Conservation (phyloP, 2,329 filamentous ascomycete genomes). For the Drechslerella dactyloides region DNA sequence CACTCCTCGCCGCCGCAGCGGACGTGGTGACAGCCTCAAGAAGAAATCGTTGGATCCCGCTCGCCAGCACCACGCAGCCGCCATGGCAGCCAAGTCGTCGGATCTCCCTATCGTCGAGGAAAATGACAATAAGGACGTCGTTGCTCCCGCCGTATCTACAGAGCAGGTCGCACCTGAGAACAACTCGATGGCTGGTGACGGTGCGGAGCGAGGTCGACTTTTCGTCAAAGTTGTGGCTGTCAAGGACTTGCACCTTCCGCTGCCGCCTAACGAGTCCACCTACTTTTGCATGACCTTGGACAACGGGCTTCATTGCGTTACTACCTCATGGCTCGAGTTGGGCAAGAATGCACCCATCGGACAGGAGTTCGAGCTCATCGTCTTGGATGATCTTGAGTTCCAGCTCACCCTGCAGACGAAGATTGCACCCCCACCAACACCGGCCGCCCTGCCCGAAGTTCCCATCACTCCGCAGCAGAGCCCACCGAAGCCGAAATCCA, state of each 20-base stretch:
- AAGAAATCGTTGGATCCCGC: slow-evolving; percentile 57
- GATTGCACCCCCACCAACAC: slow-evolving; percentile 76
- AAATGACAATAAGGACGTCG: slow-evolving; percentile 65
- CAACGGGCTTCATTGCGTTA: slow-evolving; percentile 96
- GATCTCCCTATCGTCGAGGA: slow-evolving; percentile 71
- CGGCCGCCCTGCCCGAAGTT: slow-evolving; percentile 54
- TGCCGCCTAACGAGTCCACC: slow-evolving; percentile 90
- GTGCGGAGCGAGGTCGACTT: slow-evolving; percentile 82
- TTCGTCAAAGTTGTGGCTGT: slow-evolving; percentile 99
- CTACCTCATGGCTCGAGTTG: slow-evolving; percentile 91
- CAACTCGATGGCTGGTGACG: slow-evolving; percentile 68
- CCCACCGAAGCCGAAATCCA: slow-evolving; percentile 70
- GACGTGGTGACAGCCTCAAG: slow-evolving; percentile 64
- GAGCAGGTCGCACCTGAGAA: slow-evolving; percentile 8
- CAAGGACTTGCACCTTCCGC: slow-evolving; percentile 88
- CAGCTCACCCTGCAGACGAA: slow-evolving; percentile 97
- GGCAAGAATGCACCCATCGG: slow-evolving; percentile 88
- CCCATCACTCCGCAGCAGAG: slow-evolving; percentile 61
- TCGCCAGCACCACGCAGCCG: slow-evolving; percentile 32
- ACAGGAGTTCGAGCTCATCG: slow-evolving; percentile 63
- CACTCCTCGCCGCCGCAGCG: slow-evolving; percentile 68
- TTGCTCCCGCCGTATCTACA: not conserved
- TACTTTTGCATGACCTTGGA: slow-evolving; percentile 98
- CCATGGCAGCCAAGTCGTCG: slow-evolving; percentile 31
- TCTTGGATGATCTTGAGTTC: slow-evolving; percentile 97